phyloP scores from a whole-genome alignment of 1,284 basidiomycete genomes.

The Lentinula novae-zelandiae region DNA sequence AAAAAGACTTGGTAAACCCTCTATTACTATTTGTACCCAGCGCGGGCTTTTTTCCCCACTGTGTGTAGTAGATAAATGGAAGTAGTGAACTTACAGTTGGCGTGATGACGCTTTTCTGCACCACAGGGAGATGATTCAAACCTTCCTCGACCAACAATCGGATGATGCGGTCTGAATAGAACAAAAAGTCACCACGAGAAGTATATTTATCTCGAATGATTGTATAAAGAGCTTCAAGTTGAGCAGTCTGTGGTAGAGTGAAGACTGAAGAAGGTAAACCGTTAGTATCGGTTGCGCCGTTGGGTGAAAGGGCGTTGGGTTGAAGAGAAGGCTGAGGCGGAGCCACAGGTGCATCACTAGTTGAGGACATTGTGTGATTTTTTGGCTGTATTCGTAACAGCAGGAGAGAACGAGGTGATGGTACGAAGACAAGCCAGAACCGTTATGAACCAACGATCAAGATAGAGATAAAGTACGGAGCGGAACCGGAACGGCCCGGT shows the following conservation, averaged over 20 bases:
- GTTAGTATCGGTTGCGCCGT: neutral
- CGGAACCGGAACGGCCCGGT: neutral
- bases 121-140: conserved; percentile 93
- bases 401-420: neutral
- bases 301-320: neutral
- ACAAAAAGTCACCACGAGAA: conserved; percentile 91
- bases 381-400: neutral
- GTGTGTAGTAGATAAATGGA: neutral
- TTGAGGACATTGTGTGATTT: neutral
- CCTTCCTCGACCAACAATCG: conserved; percentile 79
- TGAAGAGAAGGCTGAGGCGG: conserved; percentile 14
- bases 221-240: conserved; percentile 94
- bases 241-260: conserved; percentile 82
- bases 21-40: neutral
- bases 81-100: conserved; percentile 55
- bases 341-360: neutral
- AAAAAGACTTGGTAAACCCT: conserved; percentile 5
- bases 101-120: conserved; percentile 78
- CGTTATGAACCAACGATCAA: neutral
- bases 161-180: conserved; percentile 87
- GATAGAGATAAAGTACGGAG: neutral
- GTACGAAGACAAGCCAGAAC: neutral
- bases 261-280: conserved; percentile 75
- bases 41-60: neutral
- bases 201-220: conserved; percentile 91